phyloP scores from a whole-genome alignment of 805 yeast species.

The Candida ponderosae region DNA sequence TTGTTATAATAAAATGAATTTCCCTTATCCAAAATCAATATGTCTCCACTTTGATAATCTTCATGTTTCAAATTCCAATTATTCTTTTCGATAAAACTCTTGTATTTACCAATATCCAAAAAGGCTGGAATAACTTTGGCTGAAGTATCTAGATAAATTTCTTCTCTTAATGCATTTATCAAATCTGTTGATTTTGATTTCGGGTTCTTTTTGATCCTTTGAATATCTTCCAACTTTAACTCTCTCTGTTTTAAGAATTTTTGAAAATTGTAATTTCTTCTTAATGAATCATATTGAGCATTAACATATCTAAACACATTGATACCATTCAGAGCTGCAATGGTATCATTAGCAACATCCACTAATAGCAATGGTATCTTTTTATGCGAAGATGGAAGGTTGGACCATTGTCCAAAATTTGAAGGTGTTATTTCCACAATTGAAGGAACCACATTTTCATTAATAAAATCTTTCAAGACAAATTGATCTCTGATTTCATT shows the following conservation, averaged over 20 bases:
- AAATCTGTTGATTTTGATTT: slow-evolving; percentile 29
- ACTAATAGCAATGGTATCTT: background rate
- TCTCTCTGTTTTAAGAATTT: slow-evolving; percentile 18
- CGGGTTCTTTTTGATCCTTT: slow-evolving; percentile 33
- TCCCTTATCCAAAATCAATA: slow-evolving; percentile 38
- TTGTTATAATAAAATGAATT: slow-evolving; percentile 28
- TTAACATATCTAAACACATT: background rate
- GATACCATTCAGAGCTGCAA: background rate
- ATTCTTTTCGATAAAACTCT: slow-evolving; percentile 18
- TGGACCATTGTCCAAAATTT: slow-evolving; percentile 7
- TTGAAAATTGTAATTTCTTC: slow-evolving; percentile 33
- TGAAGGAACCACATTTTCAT: slow-evolving; percentile 38
- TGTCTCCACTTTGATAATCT: slow-evolving; percentile 43
- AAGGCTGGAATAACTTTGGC: slow-evolving; percentile 38
- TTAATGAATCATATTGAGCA: slow-evolving; percentile 34
- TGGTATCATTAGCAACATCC: background rate
- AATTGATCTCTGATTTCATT: slow-evolving; percentile 50
- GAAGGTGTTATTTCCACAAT: slow-evolving; percentile 41
- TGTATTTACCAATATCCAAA: slow-evolving; percentile 38
- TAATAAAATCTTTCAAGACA: slow-evolving; percentile 42
- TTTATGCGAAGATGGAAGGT: background rate
- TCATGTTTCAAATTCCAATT: slow-evolving; percentile 16
- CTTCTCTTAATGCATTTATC: slow-evolving; percentile 38
- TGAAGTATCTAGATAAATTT: slow-evolving; percentile 37
- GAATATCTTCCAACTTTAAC: background rate